phyloP scores from a whole-genome alignment of 2,329 filamentous ascomycete genomes.

The Alternaria novae-zelandiae region DNA sequence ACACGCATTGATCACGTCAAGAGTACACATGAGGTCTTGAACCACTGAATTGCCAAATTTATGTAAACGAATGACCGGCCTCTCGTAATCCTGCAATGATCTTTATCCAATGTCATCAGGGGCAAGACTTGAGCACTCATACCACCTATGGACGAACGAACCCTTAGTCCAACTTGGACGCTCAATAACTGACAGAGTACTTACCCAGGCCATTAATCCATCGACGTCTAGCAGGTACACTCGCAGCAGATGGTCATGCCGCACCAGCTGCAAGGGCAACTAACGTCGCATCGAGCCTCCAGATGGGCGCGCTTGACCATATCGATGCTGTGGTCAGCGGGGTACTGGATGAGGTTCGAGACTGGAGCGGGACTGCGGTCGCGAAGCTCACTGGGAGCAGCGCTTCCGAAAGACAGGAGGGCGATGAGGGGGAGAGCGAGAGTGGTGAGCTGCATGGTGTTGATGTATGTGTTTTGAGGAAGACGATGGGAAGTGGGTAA shows the following conservation, averaged over 20 bases:
- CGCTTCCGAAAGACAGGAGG: constrained; percentile 4
- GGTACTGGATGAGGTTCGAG: constrained; percentile 1
- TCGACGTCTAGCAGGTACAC: constrained; percentile 2
- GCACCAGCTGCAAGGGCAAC: constrained; percentile 10
- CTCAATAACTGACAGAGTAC: neutral
- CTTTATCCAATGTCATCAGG: neutral
- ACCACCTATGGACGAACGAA: neutral
- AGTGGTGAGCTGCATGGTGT: constrained; percentile 5
- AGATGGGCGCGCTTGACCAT: constrained; percentile 10
- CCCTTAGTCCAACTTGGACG: neutral
- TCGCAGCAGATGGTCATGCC: constrained; percentile 13
- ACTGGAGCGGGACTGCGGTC: neutral
- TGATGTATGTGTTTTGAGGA: neutral
- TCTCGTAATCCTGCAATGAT: neutral
- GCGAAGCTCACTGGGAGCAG: constrained; percentile 1
- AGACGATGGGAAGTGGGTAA: neutral
- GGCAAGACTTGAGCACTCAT: neutral
- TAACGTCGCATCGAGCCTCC: constrained; percentile 3
- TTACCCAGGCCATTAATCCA: neutral
- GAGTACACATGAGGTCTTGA: neutral
- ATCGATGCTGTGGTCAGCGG: constrained; percentile 4
- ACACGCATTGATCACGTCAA: neutral
- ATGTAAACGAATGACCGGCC: neutral
- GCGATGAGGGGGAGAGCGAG: neutral
- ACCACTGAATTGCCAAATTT: neutral